Evolutionary conservation across 148 eudicot species (phyloP).

Genomic region (Dysphania ambrosioides): DNA sequence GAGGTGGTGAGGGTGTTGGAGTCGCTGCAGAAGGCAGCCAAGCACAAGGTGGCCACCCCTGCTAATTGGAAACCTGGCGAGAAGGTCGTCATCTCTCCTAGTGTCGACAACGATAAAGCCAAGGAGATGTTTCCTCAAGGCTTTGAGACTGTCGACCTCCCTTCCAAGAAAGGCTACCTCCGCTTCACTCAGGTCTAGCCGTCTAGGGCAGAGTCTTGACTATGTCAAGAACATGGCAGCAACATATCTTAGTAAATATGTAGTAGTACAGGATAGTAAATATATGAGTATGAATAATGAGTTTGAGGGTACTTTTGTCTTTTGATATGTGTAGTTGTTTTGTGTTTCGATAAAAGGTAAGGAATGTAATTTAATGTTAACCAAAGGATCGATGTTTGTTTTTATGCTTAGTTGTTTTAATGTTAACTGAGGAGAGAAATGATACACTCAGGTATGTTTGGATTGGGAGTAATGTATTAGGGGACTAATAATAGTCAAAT

Average conservation of each 20-base stretch:
- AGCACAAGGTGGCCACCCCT: conserved; percentile 78
- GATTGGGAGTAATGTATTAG: too few relatives aligned
- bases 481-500: too few relatives aligned
- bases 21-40: conserved; percentile 54
- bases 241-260: background rate
- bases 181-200: conserved; percentile 59
- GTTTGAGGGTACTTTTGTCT: background rate
- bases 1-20: conserved; percentile 83
- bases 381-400: background rate
- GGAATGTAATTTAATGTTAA: background rate
- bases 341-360: background rate
- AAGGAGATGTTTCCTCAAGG: conserved; percentile 73
- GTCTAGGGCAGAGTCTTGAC: too few relatives aligned
- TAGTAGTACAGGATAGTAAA: too few relatives aligned
- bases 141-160: conserved; percentile 50
- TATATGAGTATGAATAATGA: background rate
- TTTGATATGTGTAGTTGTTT: background rate
- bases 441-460: too few relatives aligned
- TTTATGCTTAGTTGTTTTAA: too few relatives aligned
- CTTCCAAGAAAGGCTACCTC: conserved; percentile 65
- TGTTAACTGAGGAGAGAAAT: too few relatives aligned
- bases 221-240: background rate
- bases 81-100: conserved; percentile 65
- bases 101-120: conserved; percentile 59
- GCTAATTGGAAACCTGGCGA: conserved; percentile 84